Evolutionary conservation across 2,329 filamentous ascomycete genomes (phyloP), one percentile per base, ranked within the genome.

Genomic region (Aspergillus melleus): DNA sequence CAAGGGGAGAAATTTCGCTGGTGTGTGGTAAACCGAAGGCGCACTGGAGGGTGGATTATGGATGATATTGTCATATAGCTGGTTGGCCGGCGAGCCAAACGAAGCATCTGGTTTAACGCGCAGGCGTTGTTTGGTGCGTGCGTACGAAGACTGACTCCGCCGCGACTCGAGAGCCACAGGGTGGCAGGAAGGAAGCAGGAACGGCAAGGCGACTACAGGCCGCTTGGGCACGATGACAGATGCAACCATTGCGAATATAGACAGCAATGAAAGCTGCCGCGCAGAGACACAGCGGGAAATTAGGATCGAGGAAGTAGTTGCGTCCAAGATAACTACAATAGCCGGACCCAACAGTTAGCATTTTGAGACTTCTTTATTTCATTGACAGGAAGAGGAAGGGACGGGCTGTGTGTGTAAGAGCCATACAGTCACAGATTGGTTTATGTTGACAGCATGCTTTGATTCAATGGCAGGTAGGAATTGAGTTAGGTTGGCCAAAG

Each of bases 41-140:
- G 84, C 82, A 29, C 85, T 84, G 6, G 86, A 85, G 0, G 87
- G 87, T 39, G 87, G 87, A 66, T 89, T 89, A 80, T 86, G 86
- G 71, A 89, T 81, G 70, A 88, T 86, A 68, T 84, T 81, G 59
- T 85, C 81, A 61, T 77, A 75, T 20, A 68, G 63, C 61, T 76
- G 72, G 54, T 72, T 69, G 20, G 67, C 67, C 6, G 79, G 73
- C 10, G 67, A 64, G 16, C 74, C 74, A 66, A 83, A 83, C n/a
- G 80, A 81, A 12, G 77, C 74, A 70, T 83, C 81, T n/a, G 82
- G 81, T 66, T 80, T 82, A 55, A 83, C 74, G 49, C 81, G 80
- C 54, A 84, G 76, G 26, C 76, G 75, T 66, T 82, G 79, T 67
- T 82, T 82, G 59, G 79, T 78, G 54, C 82, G 79, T 54, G 81